phyloP scores from a whole-genome alignment of 1,284 basidiomycete species.

The Cutaneotrichosporon sp. region DNA sequence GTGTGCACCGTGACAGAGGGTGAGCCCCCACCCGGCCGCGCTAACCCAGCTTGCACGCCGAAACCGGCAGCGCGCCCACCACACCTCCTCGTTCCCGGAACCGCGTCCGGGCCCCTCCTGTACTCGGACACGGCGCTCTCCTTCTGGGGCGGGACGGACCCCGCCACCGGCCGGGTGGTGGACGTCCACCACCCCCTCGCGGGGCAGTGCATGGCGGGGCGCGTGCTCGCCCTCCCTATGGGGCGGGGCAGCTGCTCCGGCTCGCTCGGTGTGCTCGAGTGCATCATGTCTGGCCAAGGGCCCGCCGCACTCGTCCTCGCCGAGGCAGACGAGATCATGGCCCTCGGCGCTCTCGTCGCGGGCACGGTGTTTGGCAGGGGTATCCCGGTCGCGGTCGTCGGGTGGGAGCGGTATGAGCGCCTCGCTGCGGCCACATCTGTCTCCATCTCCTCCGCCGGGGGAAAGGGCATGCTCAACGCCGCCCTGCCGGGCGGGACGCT shows the following conservation, averaged over 20 bases:
- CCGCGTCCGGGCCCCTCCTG: constrained; percentile 9
- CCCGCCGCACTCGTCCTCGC: constrained; percentile 11
- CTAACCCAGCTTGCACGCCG: background rate
- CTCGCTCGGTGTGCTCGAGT: constrained; percentile 17
- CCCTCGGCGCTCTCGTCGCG: constrained; percentile 18
- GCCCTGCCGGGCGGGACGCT: background rate
- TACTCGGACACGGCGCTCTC: constrained; percentile 7
- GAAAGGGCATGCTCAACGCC: background rate
- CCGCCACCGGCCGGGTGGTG: constrained; percentile 3
- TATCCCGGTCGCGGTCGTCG: constrained; percentile 10
- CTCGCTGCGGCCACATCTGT: background rate
- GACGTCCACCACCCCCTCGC: constrained; percentile 20
- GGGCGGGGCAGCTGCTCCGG: constrained; percentile 22
- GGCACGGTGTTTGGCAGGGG: constrained; percentile 1
- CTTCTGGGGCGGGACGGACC: constrained; percentile 20
- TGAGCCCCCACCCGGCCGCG: background rate
- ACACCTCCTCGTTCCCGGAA: constrained; percentile 12
- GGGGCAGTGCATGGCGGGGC: background rate
- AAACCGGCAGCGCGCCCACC: background rate
- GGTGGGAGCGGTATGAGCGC: constrained; percentile 1
- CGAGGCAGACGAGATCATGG: constrained; percentile 13
- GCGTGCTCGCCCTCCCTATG: constrained; percentile 16
- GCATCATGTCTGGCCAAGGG: constrained; percentile 5
- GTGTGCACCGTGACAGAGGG: background rate
- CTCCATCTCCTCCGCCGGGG: background rate